Base-by-base conservation (phyloP, 306 rosid genomes). In the Corylus americana region DNA sequence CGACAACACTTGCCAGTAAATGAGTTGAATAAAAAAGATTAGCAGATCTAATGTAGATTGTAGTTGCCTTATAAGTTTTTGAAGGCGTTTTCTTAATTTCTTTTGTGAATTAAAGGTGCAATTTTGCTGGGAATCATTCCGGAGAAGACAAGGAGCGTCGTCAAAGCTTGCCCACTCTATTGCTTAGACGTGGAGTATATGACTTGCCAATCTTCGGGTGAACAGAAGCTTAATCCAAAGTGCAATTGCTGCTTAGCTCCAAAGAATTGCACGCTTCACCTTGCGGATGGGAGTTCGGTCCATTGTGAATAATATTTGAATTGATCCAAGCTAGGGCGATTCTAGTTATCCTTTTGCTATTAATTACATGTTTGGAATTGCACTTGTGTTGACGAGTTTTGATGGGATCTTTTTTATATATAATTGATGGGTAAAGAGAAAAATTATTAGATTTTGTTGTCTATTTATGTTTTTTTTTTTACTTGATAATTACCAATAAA, bases 241-340 rank as follows among this genome's bases (percentile, higher is more conserved):
- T 67, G 71, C 71, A 67, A 67, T 16, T 67, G 71, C 17, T 67
- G 71, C 7, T 39, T 67, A 67, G 71, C 71, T 67, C 71, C 71
- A 67, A 67, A 67, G 71, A 39, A 39, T 47, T 67, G 71, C 71
- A 67, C 71, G 3, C 29, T 67, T 39, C 71, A 67, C 71, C 71
- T 67, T 2, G 71, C 27, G 5, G 71, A 39, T 39, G 29, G 71
- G 27, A 67, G 27, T 67, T 18, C 50, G 25, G 50, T 67, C 49
- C 11, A 39, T 18, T 39, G 71, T 39, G 8, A 39, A 3, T 1
- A 47, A 17, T 14, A 37, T 31, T 31, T 31, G 44, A 42, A 5
- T 42, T 11, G 25, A 22, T 10, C 25, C 25, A 22, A 22, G 16
- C 6, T 5, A 17, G 58, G n/a, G 11, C 45, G 45, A 42, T 42